phyloP scores from a whole-genome alignment of 1,139 yeast species.

The Lipomyces yarrowii region DNA sequence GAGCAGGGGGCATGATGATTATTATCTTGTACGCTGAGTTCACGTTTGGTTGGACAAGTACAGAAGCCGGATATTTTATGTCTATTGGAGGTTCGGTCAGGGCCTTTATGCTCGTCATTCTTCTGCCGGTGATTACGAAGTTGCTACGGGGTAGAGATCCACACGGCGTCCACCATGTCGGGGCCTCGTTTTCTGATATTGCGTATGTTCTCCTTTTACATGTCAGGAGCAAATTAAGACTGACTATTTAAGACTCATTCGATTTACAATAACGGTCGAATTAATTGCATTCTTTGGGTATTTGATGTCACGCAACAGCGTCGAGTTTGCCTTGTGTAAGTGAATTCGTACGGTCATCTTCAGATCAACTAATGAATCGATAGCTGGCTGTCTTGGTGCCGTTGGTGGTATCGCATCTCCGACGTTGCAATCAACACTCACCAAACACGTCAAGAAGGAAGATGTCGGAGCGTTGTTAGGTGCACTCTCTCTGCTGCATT shows the following conservation, averaged over 20 bases:
- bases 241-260: conserved; percentile 40
- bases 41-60: conserved; percentile 61
- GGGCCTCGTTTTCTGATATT: conserved; percentile 49
- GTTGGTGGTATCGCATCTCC: conserved; percentile 55
- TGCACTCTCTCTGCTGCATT: conserved; percentile 39
- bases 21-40: conserved; percentile 61
- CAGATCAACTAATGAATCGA: background rate
- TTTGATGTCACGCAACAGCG: conserved; percentile 42
- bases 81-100: conserved; percentile 56
- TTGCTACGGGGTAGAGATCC: conserved; percentile 43
- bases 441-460: conserved; percentile 51
- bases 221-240: background rate
- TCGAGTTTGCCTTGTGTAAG: conserved; percentile 32
- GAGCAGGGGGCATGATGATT: conserved; percentile 49
- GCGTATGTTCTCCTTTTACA: conserved; percentile 49
- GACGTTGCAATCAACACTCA: conserved; percentile 52
- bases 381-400: conserved; percentile 47
- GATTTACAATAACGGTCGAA: conserved; percentile 48
- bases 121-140: conserved; percentile 50
- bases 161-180: conserved; percentile 17
- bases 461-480: conserved; percentile 42
- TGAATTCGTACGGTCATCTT: conserved; percentile 15
- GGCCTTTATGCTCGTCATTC: conserved; percentile 47
- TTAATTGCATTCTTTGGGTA: conserved; percentile 49
- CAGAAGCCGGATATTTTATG: conserved; percentile 57